These are phyloP conservation scores for Papilionanthe hybrid DNA, from an alignment of 116 monocot genomes.

Conservation along the genomic window DNA sequence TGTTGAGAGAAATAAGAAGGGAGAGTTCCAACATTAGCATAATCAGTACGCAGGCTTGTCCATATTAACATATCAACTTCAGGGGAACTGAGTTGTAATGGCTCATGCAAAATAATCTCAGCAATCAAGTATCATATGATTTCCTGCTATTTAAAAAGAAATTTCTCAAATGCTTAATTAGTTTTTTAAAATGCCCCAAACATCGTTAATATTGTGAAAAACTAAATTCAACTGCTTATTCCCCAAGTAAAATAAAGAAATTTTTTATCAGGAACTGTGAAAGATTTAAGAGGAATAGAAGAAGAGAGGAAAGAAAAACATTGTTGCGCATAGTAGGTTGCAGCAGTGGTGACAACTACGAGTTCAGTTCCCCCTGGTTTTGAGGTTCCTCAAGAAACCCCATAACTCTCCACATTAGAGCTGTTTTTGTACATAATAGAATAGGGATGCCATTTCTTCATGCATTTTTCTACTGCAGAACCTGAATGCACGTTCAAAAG, in stretches of 20 bases:
- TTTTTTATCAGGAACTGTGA: neutral
- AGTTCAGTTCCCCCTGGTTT: neutral
- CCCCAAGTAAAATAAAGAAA: neutral
- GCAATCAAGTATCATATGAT: too few species aligned
- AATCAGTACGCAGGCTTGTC: too few species aligned
- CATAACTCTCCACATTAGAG: neutral
- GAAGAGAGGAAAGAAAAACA: neutral
- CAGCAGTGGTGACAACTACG: neutral
- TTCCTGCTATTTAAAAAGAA: too few species aligned
- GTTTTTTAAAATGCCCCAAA: too few species aligned
- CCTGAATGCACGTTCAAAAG: neutral
- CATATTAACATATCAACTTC: too few species aligned
- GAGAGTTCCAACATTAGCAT: too few species aligned
- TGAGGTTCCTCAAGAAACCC: neutral
- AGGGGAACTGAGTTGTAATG: too few species aligned
- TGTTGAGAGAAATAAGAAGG: too few species aligned
- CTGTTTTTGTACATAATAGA: neutral
- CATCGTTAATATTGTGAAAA: too few species aligned
- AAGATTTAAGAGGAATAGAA: neutral
- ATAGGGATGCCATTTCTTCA: neutral
- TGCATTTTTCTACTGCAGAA: neutral
- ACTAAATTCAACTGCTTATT: neutral
- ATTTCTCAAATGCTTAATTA: too few species aligned
- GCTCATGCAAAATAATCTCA: too few species aligned
- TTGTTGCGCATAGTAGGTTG: neutral